Base-by-base conservation (phyloP, 169 alveolate genomes). In the Babesia gibsoni region DNA sequence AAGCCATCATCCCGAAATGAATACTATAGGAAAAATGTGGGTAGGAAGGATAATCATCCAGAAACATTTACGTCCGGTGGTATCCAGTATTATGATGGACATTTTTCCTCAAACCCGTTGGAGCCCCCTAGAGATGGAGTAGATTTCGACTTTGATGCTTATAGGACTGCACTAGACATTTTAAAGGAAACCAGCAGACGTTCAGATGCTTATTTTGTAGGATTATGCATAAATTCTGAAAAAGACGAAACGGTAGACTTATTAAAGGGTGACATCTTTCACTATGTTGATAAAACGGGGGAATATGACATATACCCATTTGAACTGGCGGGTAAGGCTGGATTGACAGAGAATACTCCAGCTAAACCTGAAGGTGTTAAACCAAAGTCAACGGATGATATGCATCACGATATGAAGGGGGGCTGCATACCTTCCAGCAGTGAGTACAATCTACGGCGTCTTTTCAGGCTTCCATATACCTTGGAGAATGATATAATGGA, bases 401-500 rank as follows among this genome's bases (percentile, higher is more conserved):
- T n/a, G n/a, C n/a, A n/a, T n/a, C n/a, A n/a, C n/a, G n/a, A n/a
- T n/a, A n/a, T n/a, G n/a, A n/a, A n/a, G n/a, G n/a, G n/a, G n/a
- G n/a, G n/a, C n/a, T n/a, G n/a, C n/a, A n/a, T n/a, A n/a, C n/a
- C n/a, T n/a, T n/a, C n/a, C n/a, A n/a, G n/a, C n/a, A n/a, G n/a
- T 39, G 46, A 39, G 16, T 10, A 16, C 3, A 54, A 7, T 1
- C 7, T 54, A 9, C 45, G 66, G 2, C 66, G 64, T 12, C 35
- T 59, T 12, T 35, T 59, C 35, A 12, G 41, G 52, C 49, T 70
- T 14, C 35, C 42, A 20, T 75, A 52, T 22, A 14, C 37, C 10
- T 36, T 78, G 4, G 52, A 66, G n/a, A 75, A 78, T 32, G 43
- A 14, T 1, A 25, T 10, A 20, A 78, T 78, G 82, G 74, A 78